Conservation (phyloP, 768 basidiomycete genomes). For the Auricularia sp. region DNA sequence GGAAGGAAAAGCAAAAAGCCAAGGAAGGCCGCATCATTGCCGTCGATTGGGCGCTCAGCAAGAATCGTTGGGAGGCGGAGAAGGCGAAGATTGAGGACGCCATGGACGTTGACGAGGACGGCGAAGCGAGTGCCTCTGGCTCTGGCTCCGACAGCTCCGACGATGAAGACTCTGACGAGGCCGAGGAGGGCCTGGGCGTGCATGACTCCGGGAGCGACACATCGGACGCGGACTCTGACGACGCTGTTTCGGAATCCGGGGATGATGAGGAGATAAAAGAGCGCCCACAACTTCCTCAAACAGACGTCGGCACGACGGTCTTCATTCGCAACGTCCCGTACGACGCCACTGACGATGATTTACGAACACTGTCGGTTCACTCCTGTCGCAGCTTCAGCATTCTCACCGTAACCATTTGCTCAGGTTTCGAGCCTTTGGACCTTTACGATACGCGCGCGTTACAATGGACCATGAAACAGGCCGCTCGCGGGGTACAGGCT, state of each 20-base stretch:
- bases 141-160: not conserved
- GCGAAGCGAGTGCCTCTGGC: conserved; percentile 6
- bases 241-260: conserved; percentile 21
- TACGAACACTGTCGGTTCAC: conserved; percentile 56
- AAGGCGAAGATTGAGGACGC: conserved; percentile 42
- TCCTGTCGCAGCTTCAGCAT: not conserved
- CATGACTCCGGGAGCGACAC: conserved; percentile 20
- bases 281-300: conserved; percentile 65
- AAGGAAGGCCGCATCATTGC: conserved; percentile 57
- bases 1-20: conserved; percentile 34
- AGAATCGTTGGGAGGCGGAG: conserved; percentile 83
- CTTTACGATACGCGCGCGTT: conserved; percentile 86
- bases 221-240: conserved; percentile 18
- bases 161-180: conserved; percentile 29
- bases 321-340: conserved; percentile 94
- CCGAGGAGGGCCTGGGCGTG: conserved; percentile 20
- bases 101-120: conserved; percentile 21
- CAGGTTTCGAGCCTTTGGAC: conserved; percentile 88
- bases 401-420: not conserved
- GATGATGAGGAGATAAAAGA: conserved; percentile 28
- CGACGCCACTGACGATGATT: conserved; percentile 85
- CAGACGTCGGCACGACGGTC: conserved; percentile 82
- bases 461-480: conserved; percentile 75
- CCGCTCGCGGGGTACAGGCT: conserved; percentile 89
- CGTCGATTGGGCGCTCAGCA: conserved; percentile 95